Base-by-base conservation (phyloP, 176 grass and related monocot genomes). In the Carex myosuroides region DNA sequence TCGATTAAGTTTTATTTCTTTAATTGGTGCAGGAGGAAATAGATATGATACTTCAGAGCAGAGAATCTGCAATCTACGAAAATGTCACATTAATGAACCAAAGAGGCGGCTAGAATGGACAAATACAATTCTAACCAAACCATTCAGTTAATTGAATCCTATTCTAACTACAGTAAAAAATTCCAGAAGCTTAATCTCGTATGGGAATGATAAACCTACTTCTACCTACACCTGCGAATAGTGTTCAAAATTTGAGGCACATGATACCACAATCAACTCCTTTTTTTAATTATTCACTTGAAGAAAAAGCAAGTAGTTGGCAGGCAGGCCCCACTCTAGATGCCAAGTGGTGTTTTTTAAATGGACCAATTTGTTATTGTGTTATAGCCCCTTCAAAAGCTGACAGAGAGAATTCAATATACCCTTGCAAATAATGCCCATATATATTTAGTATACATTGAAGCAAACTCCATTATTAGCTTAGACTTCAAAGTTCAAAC, bases 211-310 rank as follows among this genome's bases (percentile, higher is more conserved):
- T 56, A 35, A 55, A 55, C 52, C 73, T 62, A 62, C 60, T 41
- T 33, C 68, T n/a, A 18, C 37, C 37, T 71, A 13, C 8, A 71
- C 18, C 37, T 71, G 44, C 4, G 33, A 71, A 7, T 57, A 78
- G 50, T 32, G 73, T 78, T 78, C 26, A 78, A 35, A 57, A 78
- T 33, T 78, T 78, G 5, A 57, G 21, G 73, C 50, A 78, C 73
- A 32, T 32, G 73, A 57, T 57, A 56, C 12, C 50, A 77, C 10
- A 26, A 33, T 32, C 52, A 78, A 33, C 24, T 18, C 13, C 73
- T 20, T 56, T 74, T 22, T 54, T 33, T 78, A 78, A 57, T 57
- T 55, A 77, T 16, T 55, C 22, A 33, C 50, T 77, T 17, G 73
- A 77, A 77, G 48, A 32, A 55, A 73, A 73, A 24, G 0, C 35